A percentile compares a stretch with the other conserved stretches of the same genome.
These are phyloP conservation scores for Tetrastigma voinierianum DNA, from an alignment of 164 flowering plant species.

Conservation along the genomic window DNA sequence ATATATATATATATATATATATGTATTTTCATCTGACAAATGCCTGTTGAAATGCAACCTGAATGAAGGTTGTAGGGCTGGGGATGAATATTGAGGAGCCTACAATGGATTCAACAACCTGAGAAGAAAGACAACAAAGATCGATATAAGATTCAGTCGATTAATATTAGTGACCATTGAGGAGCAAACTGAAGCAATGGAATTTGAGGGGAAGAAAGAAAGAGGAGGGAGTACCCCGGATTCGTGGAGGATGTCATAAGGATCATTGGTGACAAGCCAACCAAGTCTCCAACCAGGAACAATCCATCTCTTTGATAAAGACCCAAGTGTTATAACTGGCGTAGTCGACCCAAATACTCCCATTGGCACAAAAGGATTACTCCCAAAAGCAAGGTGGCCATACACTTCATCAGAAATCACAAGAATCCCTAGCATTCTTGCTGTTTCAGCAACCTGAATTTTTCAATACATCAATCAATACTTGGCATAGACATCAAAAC, in stretches of 20 bases:
- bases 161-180: too few relatives aligned
- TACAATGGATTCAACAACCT: constrained; percentile 34
- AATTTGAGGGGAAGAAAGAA: too few relatives aligned
- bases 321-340: constrained; percentile 60
- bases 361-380: constrained; percentile 53
- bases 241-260: constrained; percentile 36
- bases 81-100: constrained; percentile 10
- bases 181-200: too few relatives aligned
- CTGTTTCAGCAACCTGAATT: constrained; percentile 53
- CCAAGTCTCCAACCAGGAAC: constrained; percentile 72
- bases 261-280: constrained; percentile 56
- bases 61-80: constrained; percentile 41
- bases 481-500: too few relatives aligned
- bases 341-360: constrained; percentile 42
- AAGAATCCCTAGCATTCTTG: constrained; percentile 49
- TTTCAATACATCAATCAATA: too few relatives aligned
- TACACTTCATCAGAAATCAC: constrained; percentile 66
- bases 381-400: constrained; percentile 45
- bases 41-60: too few relatives aligned
- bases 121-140: constrained; percentile 4
- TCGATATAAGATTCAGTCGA: neutral
- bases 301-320: constrained; percentile 59
- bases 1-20: too few relatives aligned
- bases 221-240: constrained; percentile 37
- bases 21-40: too few relatives aligned